Base-by-base conservation (phyloP, 176 grass and related monocot genomes). In the Hordeum vulgare region DNA sequence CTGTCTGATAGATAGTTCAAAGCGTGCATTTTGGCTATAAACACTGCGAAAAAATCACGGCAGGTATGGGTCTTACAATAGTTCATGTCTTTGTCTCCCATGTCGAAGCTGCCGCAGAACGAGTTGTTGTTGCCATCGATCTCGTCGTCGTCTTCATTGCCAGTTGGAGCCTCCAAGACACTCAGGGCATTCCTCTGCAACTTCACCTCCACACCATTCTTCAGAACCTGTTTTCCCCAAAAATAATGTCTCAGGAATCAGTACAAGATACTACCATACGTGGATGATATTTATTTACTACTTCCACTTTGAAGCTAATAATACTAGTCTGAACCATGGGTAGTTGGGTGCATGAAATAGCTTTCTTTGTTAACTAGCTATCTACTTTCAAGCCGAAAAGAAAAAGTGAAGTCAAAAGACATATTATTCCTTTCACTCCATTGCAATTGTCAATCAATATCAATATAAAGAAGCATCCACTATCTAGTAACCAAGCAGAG, bases 161-260 rank as follows among this genome's bases (percentile, higher is more conserved):
- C 88, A 25, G 88, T 93, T 70, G 94, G 90, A 76, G 90, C 83
- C 88, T 96, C 94, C 81, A 96, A 90, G 49, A 96, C 90, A 73
- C 90, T 89, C 72, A 96, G 28, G 26, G 94, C 94, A 77, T 96
- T 96, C 81, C 94, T 91, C 86, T 96, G 94, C 77, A 96, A 62
- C 89, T 96, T 93, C 54, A 96, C 94, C 94, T 96, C 94, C 9
- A 93, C 86, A 39, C 94, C 90, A 72, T 96, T 96, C 76, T 96
- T 96, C 23, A 96, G 83, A 78, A 90, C 83, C 93, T 95, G 41
- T 5, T 77, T 73, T 86, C 36, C 1, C 81, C 45, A 47, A 47
- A 15, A 84, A 57, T 17, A 76, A 81, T 60, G 41, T 62, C 8
- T 85, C 29, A 80, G 61, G n/a, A 36, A 71, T 20, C 23, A 8